A percentile compares a stretch with the other conserved stretches of the same genome.
phyloP scores from a whole-genome alignment of 345 rosid species.

The Pistacia vera region DNA sequence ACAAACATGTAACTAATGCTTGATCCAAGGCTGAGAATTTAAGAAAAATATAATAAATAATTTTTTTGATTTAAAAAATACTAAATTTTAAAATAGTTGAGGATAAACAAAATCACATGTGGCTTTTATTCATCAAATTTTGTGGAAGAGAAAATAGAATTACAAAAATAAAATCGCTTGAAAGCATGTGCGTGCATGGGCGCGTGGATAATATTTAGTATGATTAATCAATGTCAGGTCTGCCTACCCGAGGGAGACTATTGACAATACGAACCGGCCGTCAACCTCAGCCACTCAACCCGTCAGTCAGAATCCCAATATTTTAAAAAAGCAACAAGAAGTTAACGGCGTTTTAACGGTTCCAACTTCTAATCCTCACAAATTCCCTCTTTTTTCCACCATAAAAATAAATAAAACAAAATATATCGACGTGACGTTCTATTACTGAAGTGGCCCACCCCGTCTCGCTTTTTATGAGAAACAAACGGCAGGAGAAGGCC shows the following conservation, averaged over 20 bases:
- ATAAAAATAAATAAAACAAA: not conserved
- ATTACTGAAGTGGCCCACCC: constrained; percentile 11
- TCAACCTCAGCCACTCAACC: constrained; percentile 25
- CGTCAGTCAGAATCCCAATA: not conserved
- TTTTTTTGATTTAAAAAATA: too few species aligned
- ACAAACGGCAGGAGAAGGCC: constrained; percentile 13
- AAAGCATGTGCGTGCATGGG: not conserved
- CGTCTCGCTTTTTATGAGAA: not conserved
- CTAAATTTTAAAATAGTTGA: too few species aligned
- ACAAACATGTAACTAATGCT: too few species aligned
- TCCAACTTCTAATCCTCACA: constrained; percentile 14
- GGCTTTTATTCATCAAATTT: not conserved
- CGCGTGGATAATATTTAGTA: not conserved
- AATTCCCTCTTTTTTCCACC: not conserved
- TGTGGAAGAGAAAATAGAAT: not conserved
- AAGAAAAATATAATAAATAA: too few species aligned
- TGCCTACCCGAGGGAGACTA: constrained; percentile 30
- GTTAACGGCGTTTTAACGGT: constrained; percentile 40
- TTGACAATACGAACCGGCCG: constrained; percentile 34
- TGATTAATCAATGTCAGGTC: constrained; percentile 14
- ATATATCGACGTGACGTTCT: not conserved
- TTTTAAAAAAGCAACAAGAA: not conserved
- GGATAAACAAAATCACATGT: too few species aligned
- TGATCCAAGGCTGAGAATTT: too few species aligned
- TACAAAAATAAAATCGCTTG: not conserved